Conservation (phyloP, 1,284 basidiomycete genomes). For the Cryptococcus maquisensis region DNA sequence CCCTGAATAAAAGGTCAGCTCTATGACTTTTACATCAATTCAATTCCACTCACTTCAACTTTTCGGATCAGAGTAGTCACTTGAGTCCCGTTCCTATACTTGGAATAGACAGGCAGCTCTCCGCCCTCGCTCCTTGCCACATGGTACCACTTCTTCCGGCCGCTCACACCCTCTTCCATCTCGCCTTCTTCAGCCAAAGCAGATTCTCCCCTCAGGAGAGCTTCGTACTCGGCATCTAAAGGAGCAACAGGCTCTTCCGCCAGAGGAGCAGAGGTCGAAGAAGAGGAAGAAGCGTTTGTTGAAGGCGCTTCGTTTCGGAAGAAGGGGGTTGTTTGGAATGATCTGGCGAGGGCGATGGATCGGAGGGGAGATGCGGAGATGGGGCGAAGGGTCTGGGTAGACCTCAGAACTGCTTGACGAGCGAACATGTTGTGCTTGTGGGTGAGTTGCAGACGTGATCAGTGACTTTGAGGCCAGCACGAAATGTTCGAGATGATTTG, state of each 20-base stretch:
- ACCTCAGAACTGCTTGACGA: too few relatives aligned
- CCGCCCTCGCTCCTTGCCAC: constrained; percentile 13
- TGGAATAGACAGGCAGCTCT: constrained; percentile 38
- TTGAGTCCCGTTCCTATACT: constrained; percentile 25
- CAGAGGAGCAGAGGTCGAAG: background rate
- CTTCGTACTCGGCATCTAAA: background rate
- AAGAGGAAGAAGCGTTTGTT: background rate
- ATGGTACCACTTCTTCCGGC: constrained; percentile 9
- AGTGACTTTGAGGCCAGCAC: too few relatives aligned
- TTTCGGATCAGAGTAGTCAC: constrained; percentile 33
- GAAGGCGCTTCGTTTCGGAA: background rate
- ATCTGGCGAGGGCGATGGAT: too few relatives aligned
- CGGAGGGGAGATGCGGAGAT: too few relatives aligned
- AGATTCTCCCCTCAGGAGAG: background rate
- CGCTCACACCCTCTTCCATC: too few relatives aligned
- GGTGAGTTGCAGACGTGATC: too few relatives aligned
- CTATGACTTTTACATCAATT: background rate
- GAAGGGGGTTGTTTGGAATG: too few relatives aligned
- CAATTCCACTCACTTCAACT: constrained; percentile 25
- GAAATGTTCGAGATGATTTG: too few relatives aligned
- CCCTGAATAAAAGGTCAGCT: constrained; percentile 9
- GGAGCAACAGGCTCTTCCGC: background rate
- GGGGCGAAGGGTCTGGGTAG: too few relatives aligned
- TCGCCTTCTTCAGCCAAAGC: background rate
- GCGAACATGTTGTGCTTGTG: too few relatives aligned